Evolutionary conservation across 2,329 filamentous ascomycete species (phyloP).

Genomic region (Lecanosticta acicola): DNA sequence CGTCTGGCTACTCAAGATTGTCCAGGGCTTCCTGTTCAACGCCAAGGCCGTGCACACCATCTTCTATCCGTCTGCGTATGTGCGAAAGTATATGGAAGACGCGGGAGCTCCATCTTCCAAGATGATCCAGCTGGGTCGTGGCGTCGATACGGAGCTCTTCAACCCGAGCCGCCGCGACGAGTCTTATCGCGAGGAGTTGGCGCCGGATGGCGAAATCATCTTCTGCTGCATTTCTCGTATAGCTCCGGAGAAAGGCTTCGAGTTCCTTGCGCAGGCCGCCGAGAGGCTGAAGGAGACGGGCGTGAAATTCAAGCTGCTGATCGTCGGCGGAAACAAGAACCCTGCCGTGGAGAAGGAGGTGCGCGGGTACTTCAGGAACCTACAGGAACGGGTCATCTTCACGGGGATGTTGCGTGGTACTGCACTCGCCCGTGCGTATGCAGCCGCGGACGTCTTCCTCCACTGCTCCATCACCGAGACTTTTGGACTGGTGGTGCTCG

Average conservation of each 20-base stretch:
- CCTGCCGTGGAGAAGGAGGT: constrained; percentile 57
- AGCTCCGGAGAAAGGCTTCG: constrained; percentile 66
- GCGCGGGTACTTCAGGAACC: constrained; percentile 52
- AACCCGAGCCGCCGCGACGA: constrained; percentile 50
- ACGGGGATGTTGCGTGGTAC: constrained; percentile 59
- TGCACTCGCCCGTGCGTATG: constrained; percentile 60
- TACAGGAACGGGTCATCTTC: constrained; percentile 57
- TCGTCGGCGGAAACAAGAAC: constrained; percentile 65
- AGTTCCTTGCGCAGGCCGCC: constrained; percentile 57
- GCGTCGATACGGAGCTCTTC: constrained; percentile 61
- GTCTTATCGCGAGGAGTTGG: constrained; percentile 49
- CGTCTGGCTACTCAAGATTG: constrained; percentile 56
- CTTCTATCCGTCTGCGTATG: constrained; percentile 63
- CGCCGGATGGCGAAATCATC: constrained; percentile 58
- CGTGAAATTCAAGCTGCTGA: constrained; percentile 58
- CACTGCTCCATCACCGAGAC: constrained; percentile 69
- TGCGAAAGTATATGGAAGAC: constrained; percentile 55
- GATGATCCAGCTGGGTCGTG: constrained; percentile 57
- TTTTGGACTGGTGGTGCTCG: constrained; percentile 64
- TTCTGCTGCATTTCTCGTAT: constrained; percentile 62
- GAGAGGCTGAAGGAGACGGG: constrained; percentile 50
- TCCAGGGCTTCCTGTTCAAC: constrained; percentile 62
- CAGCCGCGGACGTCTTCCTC: constrained; percentile 63
- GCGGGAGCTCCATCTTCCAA: constrained; percentile 53
- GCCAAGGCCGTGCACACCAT: constrained; percentile 58